phyloP scores from a whole-genome alignment of 2,329 filamentous ascomycete genomes.

The Knufia fluminis region DNA sequence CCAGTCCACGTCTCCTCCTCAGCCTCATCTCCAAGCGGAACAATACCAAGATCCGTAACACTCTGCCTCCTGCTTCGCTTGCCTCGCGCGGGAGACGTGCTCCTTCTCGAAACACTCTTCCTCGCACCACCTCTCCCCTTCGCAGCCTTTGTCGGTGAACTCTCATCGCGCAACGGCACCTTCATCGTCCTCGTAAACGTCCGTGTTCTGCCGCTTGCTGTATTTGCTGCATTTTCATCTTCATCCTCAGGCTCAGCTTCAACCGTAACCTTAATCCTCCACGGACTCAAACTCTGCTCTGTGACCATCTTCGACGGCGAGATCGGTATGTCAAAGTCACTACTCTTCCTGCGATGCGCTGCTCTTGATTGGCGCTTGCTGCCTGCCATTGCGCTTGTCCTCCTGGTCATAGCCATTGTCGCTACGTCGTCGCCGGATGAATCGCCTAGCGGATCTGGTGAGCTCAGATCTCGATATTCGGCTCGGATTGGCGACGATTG shows the following conservation, averaged over 20 bases:
- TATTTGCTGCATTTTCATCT: constrained; percentile 25
- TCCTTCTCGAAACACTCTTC: constrained; percentile 6
- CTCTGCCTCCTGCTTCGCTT: constrained; percentile 15
- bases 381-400: not conserved
- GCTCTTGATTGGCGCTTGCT: not conserved
- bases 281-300: constrained; percentile 34
- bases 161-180: constrained; percentile 31
- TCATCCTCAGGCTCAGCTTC: constrained; percentile 38
- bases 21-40: constrained; percentile 20
- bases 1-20: constrained; percentile 21
- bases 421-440: constrained; percentile 13
- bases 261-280: constrained; percentile 40
- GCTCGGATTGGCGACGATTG: constrained; percentile 9
- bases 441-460: constrained; percentile 22
- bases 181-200: constrained; percentile 29
- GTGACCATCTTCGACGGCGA: constrained; percentile 12
- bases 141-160: not conserved
- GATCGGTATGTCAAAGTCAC: not conserved
- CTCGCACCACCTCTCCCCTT: not conserved
- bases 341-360: not conserved
- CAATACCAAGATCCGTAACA: constrained; percentile 21
- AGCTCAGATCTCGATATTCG: constrained; percentile 16
- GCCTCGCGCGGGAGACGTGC: constrained; percentile 14
- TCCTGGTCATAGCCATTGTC: constrained; percentile 2
- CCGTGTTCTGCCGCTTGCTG: constrained; percentile 15